Base-by-base conservation (phyloP, 2,329 filamentous ascomycete genomes). In the Coniochaeta prunicola region DNA sequence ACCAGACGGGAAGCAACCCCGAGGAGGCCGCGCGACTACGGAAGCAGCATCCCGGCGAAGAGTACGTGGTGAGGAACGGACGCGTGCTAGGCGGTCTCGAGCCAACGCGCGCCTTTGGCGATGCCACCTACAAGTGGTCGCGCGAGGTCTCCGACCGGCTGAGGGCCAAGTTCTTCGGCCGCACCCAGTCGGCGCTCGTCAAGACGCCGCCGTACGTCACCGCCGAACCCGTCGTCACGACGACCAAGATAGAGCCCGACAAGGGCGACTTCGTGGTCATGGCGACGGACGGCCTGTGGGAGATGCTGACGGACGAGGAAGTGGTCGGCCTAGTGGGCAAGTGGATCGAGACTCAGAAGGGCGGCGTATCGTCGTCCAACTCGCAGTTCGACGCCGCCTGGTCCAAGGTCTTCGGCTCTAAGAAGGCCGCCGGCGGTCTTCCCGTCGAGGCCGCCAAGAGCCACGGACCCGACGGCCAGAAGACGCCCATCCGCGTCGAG, bases 291-390 rank as follows among this genome's bases (percentile, higher is more conserved):
- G 94, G 94, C 4, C 81, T 99, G 0, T 99, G 94, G 94, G 94
- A 99, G 75, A 97, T 97, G 94, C 81, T 99, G 62, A 97, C 91
- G 54, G 99, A 97, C 68, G 94, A 99, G 70, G 94, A 99, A 77
- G 94, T 97, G 1, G 90, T 99, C 56, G 94, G 94, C 0, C 84
- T 99, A 2, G 94, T 99, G 4, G 96, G 93, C 17, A 91, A 96
- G 73, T 99, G 94, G 94, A 85, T 99, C 54, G 94, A 99, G 72
- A 85, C 84, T 24, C 89, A 97, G 70, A 76, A 77, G 36, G 56
- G 69, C 67, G 72, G 69, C 56, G n/a, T n/a, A n/a, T n/a, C n/a
- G n/a, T 70, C 73, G 3, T 75, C 77, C 50, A 77, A 73, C 60
- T 87, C 88, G 2, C 91, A 90, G 80, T 77, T 94, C 58, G 83